phyloP scores from a whole-genome alignment of 306 rosid genomes.

The Coriaria nepalensis region DNA sequence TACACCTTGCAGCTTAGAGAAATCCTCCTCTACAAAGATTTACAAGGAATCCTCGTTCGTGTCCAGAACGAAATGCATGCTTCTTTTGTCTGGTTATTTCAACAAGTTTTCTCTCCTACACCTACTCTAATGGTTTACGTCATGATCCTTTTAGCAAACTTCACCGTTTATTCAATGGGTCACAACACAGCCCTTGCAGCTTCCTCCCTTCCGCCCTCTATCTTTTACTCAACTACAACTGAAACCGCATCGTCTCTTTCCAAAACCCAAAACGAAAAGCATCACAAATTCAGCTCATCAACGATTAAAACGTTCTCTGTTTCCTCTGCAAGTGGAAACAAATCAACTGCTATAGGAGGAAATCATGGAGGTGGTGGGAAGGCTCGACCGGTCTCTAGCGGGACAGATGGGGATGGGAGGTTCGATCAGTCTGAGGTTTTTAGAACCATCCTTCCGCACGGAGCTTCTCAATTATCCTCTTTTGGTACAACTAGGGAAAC shows the following conservation, averaged over 20 bases:
- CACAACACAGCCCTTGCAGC: slow-evolving; percentile 18
- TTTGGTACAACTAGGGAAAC: not conserved
- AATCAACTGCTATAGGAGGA: not conserved
- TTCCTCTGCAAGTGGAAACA: slow-evolving; percentile 4
- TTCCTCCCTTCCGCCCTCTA: slow-evolving; percentile 10
- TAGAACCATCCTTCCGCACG: slow-evolving; percentile 10
- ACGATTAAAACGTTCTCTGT: not conserved
- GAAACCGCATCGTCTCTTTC: slow-evolving; percentile 2
- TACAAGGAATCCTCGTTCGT: slow-evolving; percentile 31
- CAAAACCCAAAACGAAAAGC: slow-evolving; percentile 1
- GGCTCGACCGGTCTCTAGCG: slow-evolving; percentile 9
- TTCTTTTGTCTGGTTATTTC: slow-evolving; percentile 69
- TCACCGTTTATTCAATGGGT: slow-evolving; percentile 39
- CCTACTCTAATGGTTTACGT: slow-evolving; percentile 55
- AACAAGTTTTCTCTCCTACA: slow-evolving; percentile 48
- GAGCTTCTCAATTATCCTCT: slow-evolving; percentile 7
- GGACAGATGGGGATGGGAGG: slow-evolving; percentile 11
- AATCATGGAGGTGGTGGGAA: slow-evolving; percentile 7
- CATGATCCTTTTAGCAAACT: slow-evolving; percentile 57
- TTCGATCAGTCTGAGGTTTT: not conserved
- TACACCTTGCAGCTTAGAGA: slow-evolving; percentile 46
- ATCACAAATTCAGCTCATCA: slow-evolving; percentile 11
- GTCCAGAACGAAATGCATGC: slow-evolving; percentile 43
- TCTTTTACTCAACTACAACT: not conserved
- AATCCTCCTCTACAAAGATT: slow-evolving; percentile 35